Percentiles rank a stretch among this genome's conserved stretches.
Conservation (phyloP, 2,329 filamentous ascomycete genomes). For the Xylaria sp. region DNA sequence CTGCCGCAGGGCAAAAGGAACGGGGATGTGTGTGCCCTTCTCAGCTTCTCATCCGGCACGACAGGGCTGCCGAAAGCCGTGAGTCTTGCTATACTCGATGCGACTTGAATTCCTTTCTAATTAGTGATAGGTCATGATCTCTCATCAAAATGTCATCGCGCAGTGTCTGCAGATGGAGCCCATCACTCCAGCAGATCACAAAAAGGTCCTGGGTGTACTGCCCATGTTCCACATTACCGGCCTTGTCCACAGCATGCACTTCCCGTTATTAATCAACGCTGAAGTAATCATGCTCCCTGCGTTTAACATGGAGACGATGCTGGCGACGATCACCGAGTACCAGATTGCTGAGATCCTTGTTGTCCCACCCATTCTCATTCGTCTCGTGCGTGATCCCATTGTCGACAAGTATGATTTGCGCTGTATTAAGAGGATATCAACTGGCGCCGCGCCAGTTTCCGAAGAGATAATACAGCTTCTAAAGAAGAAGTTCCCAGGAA, state of each 20-base stretch:
- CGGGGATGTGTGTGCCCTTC: background rate
- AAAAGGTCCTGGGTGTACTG: background rate
- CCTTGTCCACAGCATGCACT: background rate
- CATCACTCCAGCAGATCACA: background rate
- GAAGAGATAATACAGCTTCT: slow-evolving; percentile 68
- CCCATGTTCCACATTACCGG: background rate
- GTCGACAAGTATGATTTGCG: slow-evolving; percentile 67
- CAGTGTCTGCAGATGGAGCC: background rate
- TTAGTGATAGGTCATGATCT: background rate
- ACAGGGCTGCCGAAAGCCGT: background rate
- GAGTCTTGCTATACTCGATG: background rate
- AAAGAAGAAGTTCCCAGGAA: slow-evolving; percentile 66
- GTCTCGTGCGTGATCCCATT: slow-evolving; percentile 67
- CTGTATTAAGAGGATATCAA: slow-evolving; percentile 66
- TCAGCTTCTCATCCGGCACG: background rate
- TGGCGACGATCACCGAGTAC: slow-evolving; percentile 53
- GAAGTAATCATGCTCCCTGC: background rate
- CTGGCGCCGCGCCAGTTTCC: slow-evolving; percentile 68
- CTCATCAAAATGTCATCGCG: slow-evolving; percentile 1
- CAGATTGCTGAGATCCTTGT: slow-evolving; percentile 66
- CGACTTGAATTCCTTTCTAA: background rate
- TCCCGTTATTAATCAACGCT: background rate
- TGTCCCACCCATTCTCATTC: slow-evolving; percentile 70
- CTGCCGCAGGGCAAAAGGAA: background rate
- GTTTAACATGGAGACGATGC: background rate